Base-by-base conservation (phyloP, 2,329 filamentous ascomycete genomes). In the Sordariomycetes sp. region DNA sequence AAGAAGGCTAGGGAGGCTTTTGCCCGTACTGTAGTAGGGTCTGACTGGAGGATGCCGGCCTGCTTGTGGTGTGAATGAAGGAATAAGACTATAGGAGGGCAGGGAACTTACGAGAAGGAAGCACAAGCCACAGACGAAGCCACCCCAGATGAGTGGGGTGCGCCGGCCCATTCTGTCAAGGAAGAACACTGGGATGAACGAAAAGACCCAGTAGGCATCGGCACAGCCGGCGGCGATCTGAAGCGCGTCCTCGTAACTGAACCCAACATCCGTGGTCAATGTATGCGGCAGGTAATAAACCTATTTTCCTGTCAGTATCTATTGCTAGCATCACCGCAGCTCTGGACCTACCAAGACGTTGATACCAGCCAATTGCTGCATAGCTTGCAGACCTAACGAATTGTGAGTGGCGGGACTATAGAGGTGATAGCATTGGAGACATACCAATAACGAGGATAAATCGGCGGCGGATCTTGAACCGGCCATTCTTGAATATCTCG, bases 1-100 rank as follows among this genome's bases (percentile, higher is more conserved):
- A 88, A 71, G 59, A 86, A 83, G 1, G 83, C 83, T 1, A 83
- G 83, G 0, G 86, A 82, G 34, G 86, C 86, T 66, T 87, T 88
- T 2, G 84, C 83, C 6, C 83, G 74, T 0, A 81, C 70, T 0
- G 75, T 76, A 1, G 77, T 79, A 0, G 82, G 82, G 52, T 34
- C 35, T 14, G 25, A 20, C 32, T 37, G 53, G 28, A 54, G 53
- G 53, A 54, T 54, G 0, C 86, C 83, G 35, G 86, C 86, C 66
- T 87, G 88, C 2, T 83, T n/a, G n/a, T n/a, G n/a, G n/a, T n/a
- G n/a, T n/a, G n/a, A n/a, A n/a, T n/a, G n/a, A n/a, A n/a, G n/a
- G n/a, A n/a, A n/a, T n/a, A n/a, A n/a, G n/a, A n/a, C n/a, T n/a
- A n/a, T n/a, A n/a, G n/a, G 1, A 77, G 78, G 0, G 82, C 81